These are phyloP conservation scores for Xylaria sp. DNA, from an alignment of 495 filamentous ascomycete species.

Conservation along the genomic window DNA sequence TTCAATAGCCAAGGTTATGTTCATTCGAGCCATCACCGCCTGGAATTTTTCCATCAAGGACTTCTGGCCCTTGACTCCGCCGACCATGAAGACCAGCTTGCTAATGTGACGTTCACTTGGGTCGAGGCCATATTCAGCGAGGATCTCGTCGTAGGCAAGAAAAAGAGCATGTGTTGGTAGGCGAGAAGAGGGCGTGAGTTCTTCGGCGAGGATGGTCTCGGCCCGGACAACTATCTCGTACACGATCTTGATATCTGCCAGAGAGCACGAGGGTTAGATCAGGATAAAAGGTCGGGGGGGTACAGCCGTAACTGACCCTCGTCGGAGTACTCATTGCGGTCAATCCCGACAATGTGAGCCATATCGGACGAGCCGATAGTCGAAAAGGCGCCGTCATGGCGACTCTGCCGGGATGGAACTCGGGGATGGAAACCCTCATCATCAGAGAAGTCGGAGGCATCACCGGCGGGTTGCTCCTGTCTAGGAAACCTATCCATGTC, in stretches of 20 bases:
- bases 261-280: conserved; percentile 23
- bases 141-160: conserved; percentile 75
- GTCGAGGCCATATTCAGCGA: conserved; percentile 70
- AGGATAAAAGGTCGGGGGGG: neutral
- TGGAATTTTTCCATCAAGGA: conserved; percentile 72
- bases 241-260: conserved; percentile 76
- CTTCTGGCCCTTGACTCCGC: conserved; percentile 51
- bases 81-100: conserved; percentile 82
- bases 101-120: conserved; percentile 75
- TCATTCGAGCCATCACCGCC: conserved; percentile 66
- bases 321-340: conserved; percentile 60
- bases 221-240: conserved; percentile 77
- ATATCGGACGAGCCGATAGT: conserved; percentile 32
- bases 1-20: conserved; percentile 71
- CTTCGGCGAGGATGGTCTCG: conserved; percentile 60
- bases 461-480: conserved; percentile 15
- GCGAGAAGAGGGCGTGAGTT: conserved; percentile 63
- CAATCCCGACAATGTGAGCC: conserved; percentile 23
- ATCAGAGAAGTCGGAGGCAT: conserved; percentile 22
- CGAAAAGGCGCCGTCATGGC: conserved; percentile 56
- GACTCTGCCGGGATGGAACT: conserved; percentile 28
- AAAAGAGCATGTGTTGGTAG: conserved; percentile 82
- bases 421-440: conserved; percentile 12
- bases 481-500: conserved; percentile 19
- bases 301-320: conserved; percentile 58